Base-by-base conservation (phyloP, 148 eudicot species). In the Fagopyrum tataricum region DNA sequence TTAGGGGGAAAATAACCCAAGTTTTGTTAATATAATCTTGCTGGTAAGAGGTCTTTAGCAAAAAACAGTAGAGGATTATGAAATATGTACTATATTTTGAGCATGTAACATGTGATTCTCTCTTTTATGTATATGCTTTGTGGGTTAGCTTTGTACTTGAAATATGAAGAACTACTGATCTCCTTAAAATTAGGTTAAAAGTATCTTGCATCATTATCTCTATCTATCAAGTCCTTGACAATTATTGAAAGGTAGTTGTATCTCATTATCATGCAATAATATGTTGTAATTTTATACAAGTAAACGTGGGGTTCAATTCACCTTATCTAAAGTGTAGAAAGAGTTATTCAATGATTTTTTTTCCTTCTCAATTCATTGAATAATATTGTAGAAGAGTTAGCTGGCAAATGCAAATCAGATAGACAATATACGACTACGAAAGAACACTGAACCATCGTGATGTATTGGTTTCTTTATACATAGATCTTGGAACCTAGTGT, bases 21-120 rank as follows among this genome's bases (percentile, higher is more conserved):
- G 37, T 64, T 64, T 64, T 64, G 69, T 64, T 64, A 64, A 64
- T 59, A 59, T 59, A 59, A 59, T 59, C n/a, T 64, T 64, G 69
- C 44, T 31, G 69, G 69, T 64, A 31, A 64, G 69, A 24, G 20
- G 44, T 64, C n/a, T 64, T 64, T 64, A 64, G 21, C 43, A 43
- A 64, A 20, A 43, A 64, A 26, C 69, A 37, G 44, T 64, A 64
- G 44, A 64, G 39, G 69, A 14, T 9, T 42, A 6, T 64, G 40
- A 37, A 24, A 37, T 64, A 13, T 64, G 69, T 64, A 64, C 69
- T 31, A 64, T 3, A 14, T 12, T 62, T 62, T 62, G 68, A 62
- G 68, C 68, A 64, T 64, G 44, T 37, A 64, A 64, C 43, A 64
- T 64, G 69, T 64, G 44, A 42, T 64, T 26, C 62, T 64, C 69